phyloP scores from a whole-genome alignment of 139 green algal genomes.

The Chlamydomonas sphaeroides region DNA sequence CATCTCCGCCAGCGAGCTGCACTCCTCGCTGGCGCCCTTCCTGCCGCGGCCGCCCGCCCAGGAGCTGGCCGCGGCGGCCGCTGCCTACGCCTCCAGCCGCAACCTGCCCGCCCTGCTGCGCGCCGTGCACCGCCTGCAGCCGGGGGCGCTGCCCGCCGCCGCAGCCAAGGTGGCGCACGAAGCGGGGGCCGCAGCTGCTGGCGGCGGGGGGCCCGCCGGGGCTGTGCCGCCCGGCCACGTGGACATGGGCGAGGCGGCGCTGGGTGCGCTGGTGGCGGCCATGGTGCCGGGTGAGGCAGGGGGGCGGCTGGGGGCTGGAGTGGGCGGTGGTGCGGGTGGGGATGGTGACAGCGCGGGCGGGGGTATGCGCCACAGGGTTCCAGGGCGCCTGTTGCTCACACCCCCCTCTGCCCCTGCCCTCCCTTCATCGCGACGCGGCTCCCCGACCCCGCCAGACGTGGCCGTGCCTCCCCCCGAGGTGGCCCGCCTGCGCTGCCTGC shows the following conservation, averaged over 20 bases:
- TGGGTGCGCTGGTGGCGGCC: too few relatives aligned
- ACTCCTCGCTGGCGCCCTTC: conserved; percentile 19
- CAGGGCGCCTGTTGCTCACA: too few relatives aligned
- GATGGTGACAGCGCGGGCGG: too few relatives aligned
- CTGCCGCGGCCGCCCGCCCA: background rate
- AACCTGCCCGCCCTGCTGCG: conserved; percentile 24
- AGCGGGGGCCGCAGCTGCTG: background rate
- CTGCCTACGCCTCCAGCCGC: background rate
- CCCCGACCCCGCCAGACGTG: too few relatives aligned
- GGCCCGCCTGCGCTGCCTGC: background rate
- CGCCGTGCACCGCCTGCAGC: background rate
- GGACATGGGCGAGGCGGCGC: too few relatives aligned
- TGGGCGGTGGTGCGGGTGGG: too few relatives aligned
- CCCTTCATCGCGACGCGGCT: too few relatives aligned
- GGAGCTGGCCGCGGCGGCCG: background rate
- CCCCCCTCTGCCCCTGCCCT: too few relatives aligned
- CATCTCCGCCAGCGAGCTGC: conserved; percentile 12
- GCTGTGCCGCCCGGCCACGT: background rate
- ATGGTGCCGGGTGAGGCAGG: too few relatives aligned
- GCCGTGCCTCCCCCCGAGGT: background rate
- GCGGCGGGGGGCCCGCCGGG: background rate
- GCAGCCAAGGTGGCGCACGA: background rate
- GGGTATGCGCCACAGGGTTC: too few relatives aligned
- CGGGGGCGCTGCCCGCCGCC: background rate
- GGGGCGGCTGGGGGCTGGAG: too few relatives aligned